Evolutionary conservation across 2,329 filamentous ascomycete genomes (phyloP).

Genomic region (Monosporascus sp.): DNA sequence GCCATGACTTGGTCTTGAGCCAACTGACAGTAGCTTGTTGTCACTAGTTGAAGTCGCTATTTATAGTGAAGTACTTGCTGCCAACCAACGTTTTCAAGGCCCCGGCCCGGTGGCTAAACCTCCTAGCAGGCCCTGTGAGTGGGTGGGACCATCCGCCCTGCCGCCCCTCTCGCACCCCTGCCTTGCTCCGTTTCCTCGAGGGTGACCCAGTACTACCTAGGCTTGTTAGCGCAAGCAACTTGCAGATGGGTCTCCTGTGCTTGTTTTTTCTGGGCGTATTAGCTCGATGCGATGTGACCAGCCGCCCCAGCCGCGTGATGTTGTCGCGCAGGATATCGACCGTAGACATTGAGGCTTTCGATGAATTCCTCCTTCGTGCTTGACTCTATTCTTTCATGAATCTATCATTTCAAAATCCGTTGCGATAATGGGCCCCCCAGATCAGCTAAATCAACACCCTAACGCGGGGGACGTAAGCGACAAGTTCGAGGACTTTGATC

Average conservation of each 20-base stretch:
- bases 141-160: slow-evolving; percentile 2
- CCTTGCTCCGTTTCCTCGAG: neutral
- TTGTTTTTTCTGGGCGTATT: too few species aligned
- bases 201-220: too few species aligned
- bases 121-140: neutral
- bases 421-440: neutral
- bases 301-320: too few species aligned
- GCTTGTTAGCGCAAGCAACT: neutral
- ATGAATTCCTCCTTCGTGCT: neutral
- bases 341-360: neutral
- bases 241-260: neutral
- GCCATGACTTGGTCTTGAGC: too few species aligned
- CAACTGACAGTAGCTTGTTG: too few species aligned
- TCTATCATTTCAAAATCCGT: slow-evolving; percentile 2
- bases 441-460: too few species aligned
- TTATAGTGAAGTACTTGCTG: too few species aligned
- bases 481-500: slow-evolving; percentile 50
- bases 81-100: neutral
- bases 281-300: neutral
- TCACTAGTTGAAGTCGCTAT: neutral
- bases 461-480: neutral
- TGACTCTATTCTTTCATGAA: neutral
- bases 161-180: slow-evolving; percentile 3
- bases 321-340: neutral
- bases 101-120: neutral